A percentile compares a stretch with the other conserved stretches of the same genome.
phyloP scores from a whole-genome alignment of 2,329 filamentous ascomycete genomes.

The Botrytis deweyae region DNA sequence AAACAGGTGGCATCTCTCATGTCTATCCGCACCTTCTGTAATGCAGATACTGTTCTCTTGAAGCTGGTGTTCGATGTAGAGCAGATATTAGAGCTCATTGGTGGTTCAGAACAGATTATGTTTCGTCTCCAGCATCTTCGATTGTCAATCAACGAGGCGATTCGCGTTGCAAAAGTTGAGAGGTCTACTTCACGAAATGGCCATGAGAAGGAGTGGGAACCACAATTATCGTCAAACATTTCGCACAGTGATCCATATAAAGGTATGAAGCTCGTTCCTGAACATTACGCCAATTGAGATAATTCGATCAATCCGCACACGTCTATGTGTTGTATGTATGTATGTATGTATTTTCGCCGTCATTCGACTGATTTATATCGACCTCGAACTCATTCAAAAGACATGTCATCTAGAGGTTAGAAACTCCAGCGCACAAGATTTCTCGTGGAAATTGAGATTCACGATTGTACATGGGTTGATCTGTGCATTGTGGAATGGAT shows the following conservation, averaged over 20 bases:
- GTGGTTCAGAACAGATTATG: slow-evolving; percentile 36
- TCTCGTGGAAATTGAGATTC: background rate
- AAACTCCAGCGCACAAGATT: background rate
- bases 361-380: background rate
- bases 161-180: slow-evolving; percentile 25
- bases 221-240: slow-evolving; percentile 20
- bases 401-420: background rate
- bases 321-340: background rate
- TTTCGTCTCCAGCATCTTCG: slow-evolving; percentile 36
- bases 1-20: slow-evolving; percentile 48
- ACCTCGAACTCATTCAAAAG: background rate
- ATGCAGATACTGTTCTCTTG: slow-evolving; percentile 48
- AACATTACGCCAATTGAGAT: slow-evolving; percentile 23
- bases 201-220: slow-evolving; percentile 23
- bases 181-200: slow-evolving; percentile 18
- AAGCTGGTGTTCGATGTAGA: slow-evolving; percentile 51
- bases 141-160: slow-evolving; percentile 31
- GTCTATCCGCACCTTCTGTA: slow-evolving; percentile 50
- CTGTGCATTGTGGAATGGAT: slow-evolving; percentile 3
- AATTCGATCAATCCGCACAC: background rate
- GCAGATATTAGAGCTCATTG: slow-evolving; percentile 49
- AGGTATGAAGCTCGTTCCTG: slow-evolving; percentile 32
- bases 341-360: background rate
- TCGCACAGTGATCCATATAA: slow-evolving; percentile 27
- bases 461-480: background rate